Base-by-base conservation (phyloP, 179 eudicot genomes). In the Corrigiola litoralis region DNA sequence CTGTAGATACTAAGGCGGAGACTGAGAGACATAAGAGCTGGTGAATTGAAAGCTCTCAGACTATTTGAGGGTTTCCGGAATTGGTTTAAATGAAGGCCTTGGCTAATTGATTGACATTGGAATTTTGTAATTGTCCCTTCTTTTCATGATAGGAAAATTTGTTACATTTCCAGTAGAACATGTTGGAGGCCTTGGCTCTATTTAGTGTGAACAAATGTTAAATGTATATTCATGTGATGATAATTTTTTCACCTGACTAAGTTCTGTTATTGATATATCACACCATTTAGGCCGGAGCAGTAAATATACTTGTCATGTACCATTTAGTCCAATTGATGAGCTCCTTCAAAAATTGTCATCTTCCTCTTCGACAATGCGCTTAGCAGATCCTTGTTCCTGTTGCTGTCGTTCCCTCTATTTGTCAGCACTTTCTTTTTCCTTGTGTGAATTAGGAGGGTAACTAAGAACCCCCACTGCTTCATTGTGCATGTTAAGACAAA, bases 361-460 rank as follows among this genome's bases (percentile, higher is more conserved):
- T 42, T 92, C 98, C 67, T 92, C 98, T 67, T 92, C 97, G 0
- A 97, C 97, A 58, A 94, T 94, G 66, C 87, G 97, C 73, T 94
- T 81, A 4, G 95, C 98, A 61, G 90, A 94, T 74, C 90, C 98
- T 67, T 94, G 99, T 79, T 92, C 98, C 70, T 92, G 98, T 34
- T 87, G 96, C 36, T 89, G 98, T 63, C 98, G 81, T 76, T 92
- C 98, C 65, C 98, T 87, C 71, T 96, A 90, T 90, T 92, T 92
- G 78, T 92, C 98, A 9, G 98, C 98, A 71, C 87, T 85, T 47
- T 90, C 98, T 67, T 87, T 92, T 18, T 94, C 99, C 78, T 90
- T 87, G 80, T 94, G 87, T 0, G 99, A 87, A 58, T 90, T 90
- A 0, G 97, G 94, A 0, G 99, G 99, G 68, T 85, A 94, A 17